phyloP scores from a whole-genome alignment of 768 basidiomycete species.

The Pluteus cervinus region DNA sequence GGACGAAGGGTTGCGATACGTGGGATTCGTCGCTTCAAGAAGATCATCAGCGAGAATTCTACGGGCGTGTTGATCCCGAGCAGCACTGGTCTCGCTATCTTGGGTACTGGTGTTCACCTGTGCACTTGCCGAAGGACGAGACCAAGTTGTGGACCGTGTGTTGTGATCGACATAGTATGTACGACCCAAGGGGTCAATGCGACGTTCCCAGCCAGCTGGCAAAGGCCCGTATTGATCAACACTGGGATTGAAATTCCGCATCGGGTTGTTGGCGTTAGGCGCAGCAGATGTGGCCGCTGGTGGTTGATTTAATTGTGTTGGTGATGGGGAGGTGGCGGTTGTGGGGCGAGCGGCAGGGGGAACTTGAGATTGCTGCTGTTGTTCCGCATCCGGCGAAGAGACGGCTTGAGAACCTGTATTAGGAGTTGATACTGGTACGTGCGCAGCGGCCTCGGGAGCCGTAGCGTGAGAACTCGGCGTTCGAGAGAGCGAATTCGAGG shows the following conservation, averaged over 20 bases:
- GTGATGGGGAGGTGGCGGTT: constrained; percentile 13
- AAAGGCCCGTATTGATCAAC: constrained; percentile 92
- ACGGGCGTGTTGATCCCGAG: constrained; percentile 80
- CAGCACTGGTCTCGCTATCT: constrained; percentile 76
- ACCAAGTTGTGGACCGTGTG: constrained; percentile 97
- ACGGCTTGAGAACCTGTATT: constrained; percentile 17
- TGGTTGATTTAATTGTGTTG: constrained; percentile 7
- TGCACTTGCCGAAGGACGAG: constrained; percentile 77
- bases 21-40: constrained; percentile 61
- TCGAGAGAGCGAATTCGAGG: constrained; percentile 47
- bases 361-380: constrained; percentile 13
- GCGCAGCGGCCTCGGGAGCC: constrained; percentile 35
- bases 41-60: constrained; percentile 82
- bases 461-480: constrained; percentile 64
- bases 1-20: constrained; percentile 23
- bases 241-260: constrained; percentile 89
- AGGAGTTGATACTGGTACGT: constrained; percentile 16
- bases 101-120: constrained; percentile 66
- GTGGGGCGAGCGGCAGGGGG: constrained; percentile 18
- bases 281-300: constrained; percentile 3
- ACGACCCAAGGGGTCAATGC: constrained; percentile 91
- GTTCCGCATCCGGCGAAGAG: constrained; percentile 18
- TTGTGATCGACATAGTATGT: constrained; percentile 99
- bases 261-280: constrained; percentile 20
- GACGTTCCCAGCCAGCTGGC: constrained; percentile 92